These are phyloP conservation scores for Didymosphaeria variabile DNA, from an alignment of 2,329 filamentous ascomycete species.

Conservation along the genomic window DNA sequence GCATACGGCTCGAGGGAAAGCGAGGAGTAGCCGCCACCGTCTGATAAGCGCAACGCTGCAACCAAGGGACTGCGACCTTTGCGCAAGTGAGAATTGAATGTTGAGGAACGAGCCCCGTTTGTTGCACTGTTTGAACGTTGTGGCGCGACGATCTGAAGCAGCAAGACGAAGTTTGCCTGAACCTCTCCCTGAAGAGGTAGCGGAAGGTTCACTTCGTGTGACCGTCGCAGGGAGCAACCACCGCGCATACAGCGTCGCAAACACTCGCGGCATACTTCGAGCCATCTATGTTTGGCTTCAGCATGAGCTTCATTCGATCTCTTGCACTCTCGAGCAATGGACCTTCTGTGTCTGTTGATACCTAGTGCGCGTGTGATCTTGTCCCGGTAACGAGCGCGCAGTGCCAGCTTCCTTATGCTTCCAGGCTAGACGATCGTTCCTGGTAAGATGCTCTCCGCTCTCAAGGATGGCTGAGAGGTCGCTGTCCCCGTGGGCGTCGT, in stretches of 20 bases:
- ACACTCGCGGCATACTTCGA: neutral
- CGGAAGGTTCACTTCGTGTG: neutral
- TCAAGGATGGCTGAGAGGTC: no score
- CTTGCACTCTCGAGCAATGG: no score
- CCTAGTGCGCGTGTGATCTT: no score
- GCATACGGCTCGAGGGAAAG: neutral
- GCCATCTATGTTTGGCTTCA: neutral
- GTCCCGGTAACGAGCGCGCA: no score
- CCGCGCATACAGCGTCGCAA: neutral
- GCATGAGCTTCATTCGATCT: no score
- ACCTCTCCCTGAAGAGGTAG: no score
- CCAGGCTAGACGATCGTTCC: no score
- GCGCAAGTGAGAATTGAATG: neutral
- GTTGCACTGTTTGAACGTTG: neutral
- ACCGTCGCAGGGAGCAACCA: neutral
- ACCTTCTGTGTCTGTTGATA: no score
- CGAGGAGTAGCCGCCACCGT: neutral
- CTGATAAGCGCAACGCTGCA: neutral
- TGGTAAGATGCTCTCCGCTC: no score
- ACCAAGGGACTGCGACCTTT: neutral
- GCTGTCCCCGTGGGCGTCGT: neutral
- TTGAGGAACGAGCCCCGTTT: neutral
- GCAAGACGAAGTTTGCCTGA: no score
- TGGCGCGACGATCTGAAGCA: no score
- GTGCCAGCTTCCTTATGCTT: no score